A percentile compares a stretch with the other conserved stretches of the same genome.
These are phyloP conservation scores for Colletotrichum tropicale DNA, from an alignment of 2,329 filamentous ascomycete genomes.

Conservation along the genomic window DNA sequence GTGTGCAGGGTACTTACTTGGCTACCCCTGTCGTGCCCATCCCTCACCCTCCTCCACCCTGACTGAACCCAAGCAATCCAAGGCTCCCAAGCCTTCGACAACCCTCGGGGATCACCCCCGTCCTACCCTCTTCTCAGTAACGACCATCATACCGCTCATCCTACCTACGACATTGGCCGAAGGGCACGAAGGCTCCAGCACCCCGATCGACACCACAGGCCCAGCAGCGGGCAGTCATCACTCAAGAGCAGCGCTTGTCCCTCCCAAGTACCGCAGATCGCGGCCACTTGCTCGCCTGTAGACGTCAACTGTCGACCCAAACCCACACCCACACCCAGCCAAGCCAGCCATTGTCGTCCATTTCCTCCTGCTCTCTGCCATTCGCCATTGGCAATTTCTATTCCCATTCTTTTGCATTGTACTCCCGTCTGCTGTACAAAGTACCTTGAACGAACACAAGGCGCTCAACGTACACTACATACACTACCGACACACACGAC, in stretches of 20 bases:
- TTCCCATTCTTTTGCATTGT: neutral
- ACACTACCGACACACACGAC: neutral
- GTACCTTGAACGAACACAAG: neutral
- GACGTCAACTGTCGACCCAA: conserved; percentile 11
- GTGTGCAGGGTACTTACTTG: neutral
- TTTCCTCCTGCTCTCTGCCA: neutral
- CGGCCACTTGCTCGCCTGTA: neutral
- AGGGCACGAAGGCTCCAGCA: neutral
- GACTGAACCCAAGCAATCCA: neutral
- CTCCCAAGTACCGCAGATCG: conserved; percentile 13
- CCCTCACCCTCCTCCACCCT: neutral
- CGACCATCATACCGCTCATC: neutral
- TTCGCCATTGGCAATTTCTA: neutral
- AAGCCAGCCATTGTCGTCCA: conserved; percentile 5
- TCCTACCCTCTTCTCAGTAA: neutral
- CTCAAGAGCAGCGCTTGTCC: neutral
- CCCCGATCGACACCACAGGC: neutral
- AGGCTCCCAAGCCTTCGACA: conserved; percentile 2
- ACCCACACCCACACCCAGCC: conserved; percentile 8
- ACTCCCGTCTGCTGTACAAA: neutral
- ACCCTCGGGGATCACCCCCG: neutral
- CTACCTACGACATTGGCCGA: neutral
- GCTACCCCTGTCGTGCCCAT: conserved; percentile 2
- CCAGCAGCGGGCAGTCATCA: neutral
- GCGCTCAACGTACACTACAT: neutral